phyloP scores from a whole-genome alignment of 768 basidiomycete species.

The Leccinum barrowsii region DNA sequence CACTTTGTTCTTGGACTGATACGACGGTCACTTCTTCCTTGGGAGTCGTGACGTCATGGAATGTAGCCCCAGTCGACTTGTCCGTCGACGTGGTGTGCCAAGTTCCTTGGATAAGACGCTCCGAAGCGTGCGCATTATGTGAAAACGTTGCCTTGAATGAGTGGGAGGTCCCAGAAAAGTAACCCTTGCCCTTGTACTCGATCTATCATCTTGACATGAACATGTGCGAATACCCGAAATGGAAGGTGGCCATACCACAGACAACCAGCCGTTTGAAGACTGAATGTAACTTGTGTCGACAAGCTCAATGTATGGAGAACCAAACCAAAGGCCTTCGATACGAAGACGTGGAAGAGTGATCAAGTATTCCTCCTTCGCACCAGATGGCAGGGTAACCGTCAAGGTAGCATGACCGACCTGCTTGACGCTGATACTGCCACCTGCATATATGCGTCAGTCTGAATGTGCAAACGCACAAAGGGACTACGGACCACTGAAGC shows the following conservation, averaged over 20 bases:
- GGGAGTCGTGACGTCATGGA: slow-evolving; percentile 72
- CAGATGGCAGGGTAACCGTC: slow-evolving; percentile 57
- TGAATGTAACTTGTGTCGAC: slow-evolving; percentile 79
- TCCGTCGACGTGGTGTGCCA: slow-evolving; percentile 72
- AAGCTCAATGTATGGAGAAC: slow-evolving; percentile 90
- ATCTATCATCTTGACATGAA: slow-evolving; percentile 50
- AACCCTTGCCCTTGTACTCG: slow-evolving; percentile 96
- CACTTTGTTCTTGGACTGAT: slow-evolving; percentile 61
- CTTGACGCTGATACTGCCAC: slow-evolving; percentile 78
- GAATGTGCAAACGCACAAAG: background rate
- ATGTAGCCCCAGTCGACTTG: slow-evolving; percentile 43
- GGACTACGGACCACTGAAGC: slow-evolving; percentile 63
- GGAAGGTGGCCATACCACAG: slow-evolving; percentile 37
- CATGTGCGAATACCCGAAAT: background rate
- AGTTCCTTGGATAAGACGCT: slow-evolving; percentile 66
- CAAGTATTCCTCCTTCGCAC: slow-evolving; percentile 67
- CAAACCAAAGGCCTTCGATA: slow-evolving; percentile 92
- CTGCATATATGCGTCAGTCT: slow-evolving; percentile 29
- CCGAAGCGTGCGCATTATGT: slow-evolving; percentile 43
- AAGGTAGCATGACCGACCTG: slow-evolving; percentile 93
- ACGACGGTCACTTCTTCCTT: slow-evolving; percentile 74
- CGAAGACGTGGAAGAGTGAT: slow-evolving; percentile 90
- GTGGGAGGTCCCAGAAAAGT: slow-evolving; percentile 91
- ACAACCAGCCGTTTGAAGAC: slow-evolving; percentile 55
- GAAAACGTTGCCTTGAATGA: slow-evolving; percentile 82